These are phyloP conservation scores for Cystoderma amianthinum DNA, from an alignment of 768 basidiomycete species.

Conservation along the genomic window DNA sequence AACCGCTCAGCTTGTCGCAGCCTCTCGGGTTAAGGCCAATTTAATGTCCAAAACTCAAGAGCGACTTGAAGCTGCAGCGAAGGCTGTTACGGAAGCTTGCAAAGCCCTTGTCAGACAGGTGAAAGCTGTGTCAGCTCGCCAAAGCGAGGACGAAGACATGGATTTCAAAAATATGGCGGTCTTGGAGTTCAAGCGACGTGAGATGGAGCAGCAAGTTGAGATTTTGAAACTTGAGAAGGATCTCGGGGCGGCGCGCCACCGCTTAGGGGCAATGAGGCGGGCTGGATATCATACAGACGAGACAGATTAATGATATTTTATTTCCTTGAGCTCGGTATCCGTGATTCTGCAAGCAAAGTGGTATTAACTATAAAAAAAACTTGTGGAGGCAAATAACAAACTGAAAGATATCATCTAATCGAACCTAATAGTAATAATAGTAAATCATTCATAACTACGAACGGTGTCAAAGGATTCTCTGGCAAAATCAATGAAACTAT, in stretches of 20 bases:
- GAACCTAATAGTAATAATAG: constrained; percentile 11
- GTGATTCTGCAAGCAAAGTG: constrained; percentile 1
- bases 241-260: constrained; percentile 77
- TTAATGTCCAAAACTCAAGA: constrained; percentile 99
- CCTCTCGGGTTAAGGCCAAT: constrained; percentile 96
- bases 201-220: constrained; percentile 99
- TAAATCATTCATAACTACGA: constrained; percentile 17
- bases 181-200: constrained; percentile 92
- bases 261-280: constrained; percentile 77
- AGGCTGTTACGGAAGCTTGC: constrained; percentile 96
- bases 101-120: constrained; percentile 95
- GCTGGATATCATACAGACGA: constrained; percentile 89
- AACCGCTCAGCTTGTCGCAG: constrained; percentile 97
- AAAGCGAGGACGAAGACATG: constrained; percentile 71
- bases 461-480: constrained; percentile 45
- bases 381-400: not conserved
- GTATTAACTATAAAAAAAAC: too few species aligned
- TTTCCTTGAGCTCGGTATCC: not conserved
- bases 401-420: too few species aligned
- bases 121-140: constrained; percentile 86
- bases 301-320: constrained; percentile 39
- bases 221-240: constrained; percentile 96
- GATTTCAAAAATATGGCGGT: constrained; percentile 91
- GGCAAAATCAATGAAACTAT: constrained; percentile 46
- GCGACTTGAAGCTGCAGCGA: constrained; percentile 90